Conservation (phyloP, 2,329 filamentous ascomycete genomes). For the Alternaria arborescens region DNA sequence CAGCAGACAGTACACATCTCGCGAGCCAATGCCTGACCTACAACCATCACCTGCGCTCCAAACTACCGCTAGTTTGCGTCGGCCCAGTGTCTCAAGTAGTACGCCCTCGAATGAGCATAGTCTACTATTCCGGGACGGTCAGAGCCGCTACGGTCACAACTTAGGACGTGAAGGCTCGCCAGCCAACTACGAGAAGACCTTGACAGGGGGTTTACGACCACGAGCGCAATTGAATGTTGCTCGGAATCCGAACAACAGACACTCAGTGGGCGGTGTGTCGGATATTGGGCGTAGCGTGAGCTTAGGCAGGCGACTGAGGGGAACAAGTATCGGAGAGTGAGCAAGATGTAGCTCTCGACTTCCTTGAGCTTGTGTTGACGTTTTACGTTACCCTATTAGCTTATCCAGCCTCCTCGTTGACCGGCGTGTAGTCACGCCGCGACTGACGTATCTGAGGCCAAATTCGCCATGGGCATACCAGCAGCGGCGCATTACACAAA, state of each 20-base stretch:
- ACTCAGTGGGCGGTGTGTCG: constrained; percentile 38
- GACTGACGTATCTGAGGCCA: not conserved
- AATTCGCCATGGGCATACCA: not conserved
- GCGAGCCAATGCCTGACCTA: constrained; percentile 49
- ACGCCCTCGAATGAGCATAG: constrained; percentile 35
- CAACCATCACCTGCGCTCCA: constrained; percentile 44
- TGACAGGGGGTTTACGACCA: constrained; percentile 31
- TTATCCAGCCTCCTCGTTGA: constrained; percentile 35
- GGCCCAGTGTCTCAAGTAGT: constrained; percentile 40
- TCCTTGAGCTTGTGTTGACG: constrained; percentile 28
- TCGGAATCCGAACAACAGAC: constrained; percentile 38
- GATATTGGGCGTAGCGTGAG: constrained; percentile 42
- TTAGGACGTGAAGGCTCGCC: constrained; percentile 40
- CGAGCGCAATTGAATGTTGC: constrained; percentile 38
- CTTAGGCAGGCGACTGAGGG: constrained; percentile 39
- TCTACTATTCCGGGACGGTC: constrained; percentile 38
- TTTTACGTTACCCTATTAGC: constrained; percentile 33
- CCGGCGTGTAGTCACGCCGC: constrained; percentile 17
- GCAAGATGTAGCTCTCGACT: constrained; percentile 17
- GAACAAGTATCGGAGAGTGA: constrained; percentile 47
- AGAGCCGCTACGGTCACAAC: constrained; percentile 36
- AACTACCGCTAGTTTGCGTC: constrained; percentile 38
- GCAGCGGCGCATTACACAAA: not conserved
- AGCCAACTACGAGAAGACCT: constrained; percentile 41
- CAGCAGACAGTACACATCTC: constrained; percentile 47